A percentile compares a stretch with the other conserved stretches of the same genome.
Conservation (phyloP, 2,329 filamentous ascomycete species). For the Trichophyton benhamiae region DNA sequence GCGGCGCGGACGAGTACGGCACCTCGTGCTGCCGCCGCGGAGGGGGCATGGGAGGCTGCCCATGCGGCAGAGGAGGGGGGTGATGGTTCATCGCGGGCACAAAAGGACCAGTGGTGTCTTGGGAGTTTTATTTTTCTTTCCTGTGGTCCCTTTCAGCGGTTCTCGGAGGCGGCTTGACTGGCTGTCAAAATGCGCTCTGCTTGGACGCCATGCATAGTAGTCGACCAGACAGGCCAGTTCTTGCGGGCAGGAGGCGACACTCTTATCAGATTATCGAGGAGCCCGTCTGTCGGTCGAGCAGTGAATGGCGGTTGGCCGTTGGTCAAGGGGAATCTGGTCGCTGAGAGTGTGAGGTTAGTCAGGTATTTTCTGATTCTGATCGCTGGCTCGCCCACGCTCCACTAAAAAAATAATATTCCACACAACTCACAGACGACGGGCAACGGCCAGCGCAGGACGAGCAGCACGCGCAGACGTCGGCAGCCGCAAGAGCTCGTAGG, state of each 20-base stretch:
- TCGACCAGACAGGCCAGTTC: not conserved
- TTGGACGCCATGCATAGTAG: conserved; percentile 3
- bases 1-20: conserved; percentile 31
- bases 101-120: conserved; percentile 4
- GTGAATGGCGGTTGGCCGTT: not conserved
- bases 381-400: not conserved
- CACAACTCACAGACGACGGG: not conserved
- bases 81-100: conserved; percentile 32
- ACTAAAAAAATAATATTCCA: not conserved
- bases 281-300: not conserved
- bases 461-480: not conserved
- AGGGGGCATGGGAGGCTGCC: conserved; percentile 40
- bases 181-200: conserved; percentile 4
- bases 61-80: conserved; percentile 34
- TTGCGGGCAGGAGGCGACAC: not conserved
- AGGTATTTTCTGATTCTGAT: not conserved
- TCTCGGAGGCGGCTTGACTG: conserved; percentile 4
- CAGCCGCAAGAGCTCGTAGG: not conserved
- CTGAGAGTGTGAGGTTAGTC: not conserved
- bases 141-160: not conserved
- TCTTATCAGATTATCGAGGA: not conserved
- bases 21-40: conserved; percentile 37
- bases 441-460: not conserved
- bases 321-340: not conserved
- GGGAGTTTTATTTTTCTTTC: not conserved